Evolutionary conservation across 768 basidiomycete genomes (phyloP).

Genomic region (Naganishia onofrii): DNA sequence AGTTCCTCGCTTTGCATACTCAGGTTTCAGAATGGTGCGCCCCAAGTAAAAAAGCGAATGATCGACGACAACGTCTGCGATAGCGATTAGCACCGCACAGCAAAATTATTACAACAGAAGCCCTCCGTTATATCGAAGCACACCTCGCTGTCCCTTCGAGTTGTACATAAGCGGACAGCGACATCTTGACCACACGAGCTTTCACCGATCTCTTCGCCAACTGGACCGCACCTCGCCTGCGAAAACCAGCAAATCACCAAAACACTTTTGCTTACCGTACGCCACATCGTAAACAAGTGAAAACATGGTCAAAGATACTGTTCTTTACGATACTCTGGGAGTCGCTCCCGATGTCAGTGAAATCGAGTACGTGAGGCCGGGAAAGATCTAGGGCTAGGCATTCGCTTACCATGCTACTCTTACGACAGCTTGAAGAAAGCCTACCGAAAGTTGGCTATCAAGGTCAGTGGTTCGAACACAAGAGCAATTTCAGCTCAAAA

Average conservation of each 20-base stretch:
- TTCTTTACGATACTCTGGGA: conserved; percentile 51
- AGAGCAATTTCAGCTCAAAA: not conserved
- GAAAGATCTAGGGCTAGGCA: not conserved
- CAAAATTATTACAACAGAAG: conserved; percentile 6
- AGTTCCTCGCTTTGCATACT: no score
- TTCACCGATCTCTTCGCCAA: not conserved
- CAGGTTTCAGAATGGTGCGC: conserved; percentile 6
- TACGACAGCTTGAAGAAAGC: conserved; percentile 72
- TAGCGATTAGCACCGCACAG: not conserved
- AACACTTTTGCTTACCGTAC: not conserved
- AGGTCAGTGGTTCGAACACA: conserved; percentile 57
- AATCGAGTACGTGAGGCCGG: conserved; percentile 42
- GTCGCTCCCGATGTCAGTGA: conserved; percentile 50
- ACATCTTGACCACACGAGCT: not conserved
- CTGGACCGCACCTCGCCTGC: not conserved
- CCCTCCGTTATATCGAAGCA: no score
- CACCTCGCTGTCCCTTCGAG: not conserved
- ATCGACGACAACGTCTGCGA: not conserved
- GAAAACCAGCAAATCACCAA: not conserved
- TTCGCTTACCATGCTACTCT: conserved; percentile 15
- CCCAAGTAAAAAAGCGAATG: not conserved
- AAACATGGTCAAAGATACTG: conserved; percentile 50
- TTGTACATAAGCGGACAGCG: not conserved
- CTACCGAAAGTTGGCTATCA: conserved; percentile 90
- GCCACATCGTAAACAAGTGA: conserved; percentile 21